Evolutionary conservation across 768 basidiomycete genomes (phyloP).

Genomic region (Lentinula sp.): DNA sequence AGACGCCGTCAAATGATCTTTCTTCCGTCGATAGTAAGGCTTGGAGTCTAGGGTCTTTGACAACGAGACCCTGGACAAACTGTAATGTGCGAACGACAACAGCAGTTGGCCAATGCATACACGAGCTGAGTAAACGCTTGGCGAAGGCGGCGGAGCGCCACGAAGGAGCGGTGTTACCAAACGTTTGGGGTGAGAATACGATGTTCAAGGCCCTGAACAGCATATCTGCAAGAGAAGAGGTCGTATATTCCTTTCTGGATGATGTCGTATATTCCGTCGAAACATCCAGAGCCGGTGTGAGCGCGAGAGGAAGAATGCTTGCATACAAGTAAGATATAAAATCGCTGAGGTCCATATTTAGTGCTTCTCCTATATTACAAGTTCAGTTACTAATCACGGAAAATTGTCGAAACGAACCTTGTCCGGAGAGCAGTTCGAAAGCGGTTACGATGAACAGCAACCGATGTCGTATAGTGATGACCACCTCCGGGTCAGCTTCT

Average conservation of each 20-base stretch:
- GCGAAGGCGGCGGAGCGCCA: constrained; percentile 87
- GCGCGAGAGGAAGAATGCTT: constrained; percentile 69
- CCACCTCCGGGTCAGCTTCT: constrained; percentile 22
- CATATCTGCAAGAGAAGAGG: constrained; percentile 49
- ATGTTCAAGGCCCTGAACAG: constrained; percentile 82
- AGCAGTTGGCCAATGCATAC: constrained; percentile 74
- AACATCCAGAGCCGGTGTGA: constrained; percentile 60
- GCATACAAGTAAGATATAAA: constrained; percentile 83
- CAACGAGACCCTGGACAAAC: constrained; percentile 67
- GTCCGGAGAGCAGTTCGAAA: constrained; percentile 94
- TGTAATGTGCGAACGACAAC: constrained; percentile 63
- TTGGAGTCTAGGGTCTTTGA: constrained; percentile 75
- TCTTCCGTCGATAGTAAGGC: constrained; percentile 86
- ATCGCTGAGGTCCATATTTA: constrained; percentile 91
- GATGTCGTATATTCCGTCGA: constrained; percentile 23
- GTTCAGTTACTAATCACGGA: neutral
- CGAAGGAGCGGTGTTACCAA: constrained; percentile 49
- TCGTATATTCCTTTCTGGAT: constrained; percentile 19
- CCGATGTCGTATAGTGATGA: constrained; percentile 41
- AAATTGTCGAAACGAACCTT: constrained; percentile 48
- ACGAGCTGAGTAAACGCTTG: constrained; percentile 81
- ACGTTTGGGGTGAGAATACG: constrained; percentile 70
- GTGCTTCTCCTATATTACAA: constrained; percentile 72
- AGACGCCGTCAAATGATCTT: constrained; percentile 76
- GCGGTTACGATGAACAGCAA: constrained; percentile 90